Evolutionary conservation across 2,329 filamentous ascomycete species (phyloP).

Genomic region (Penicillium sp.): DNA sequence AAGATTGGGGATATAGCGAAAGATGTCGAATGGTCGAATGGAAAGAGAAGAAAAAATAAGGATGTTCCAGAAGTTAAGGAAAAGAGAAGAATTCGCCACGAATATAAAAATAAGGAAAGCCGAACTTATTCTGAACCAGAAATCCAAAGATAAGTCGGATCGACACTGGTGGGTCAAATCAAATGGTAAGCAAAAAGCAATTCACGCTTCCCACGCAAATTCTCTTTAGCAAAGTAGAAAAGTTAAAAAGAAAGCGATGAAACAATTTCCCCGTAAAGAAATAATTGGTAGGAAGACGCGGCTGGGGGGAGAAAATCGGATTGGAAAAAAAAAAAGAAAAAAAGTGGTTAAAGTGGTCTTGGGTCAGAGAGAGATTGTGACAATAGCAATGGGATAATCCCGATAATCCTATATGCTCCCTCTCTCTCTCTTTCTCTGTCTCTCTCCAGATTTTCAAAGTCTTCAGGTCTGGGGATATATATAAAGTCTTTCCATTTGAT

Average conservation of each 20-base stretch:
- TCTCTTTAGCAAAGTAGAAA: not conserved
- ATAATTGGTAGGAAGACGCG: slow-evolving; percentile 12
- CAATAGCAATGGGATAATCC: slow-evolving; percentile 28
- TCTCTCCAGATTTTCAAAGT: not conserved
- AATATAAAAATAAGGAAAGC: slow-evolving; percentile 26
- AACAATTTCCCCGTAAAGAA: not conserved
- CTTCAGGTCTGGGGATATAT: not conserved
- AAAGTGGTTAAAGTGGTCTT: not conserved
- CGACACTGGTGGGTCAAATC: slow-evolving; percentile 22
- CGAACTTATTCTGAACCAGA: slow-evolving; percentile 7
- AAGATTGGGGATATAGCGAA: not conserved
- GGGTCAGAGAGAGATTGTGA: slow-evolving; percentile 20
- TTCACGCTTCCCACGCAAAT: slow-evolving; percentile 2
- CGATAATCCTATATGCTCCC: not conserved
- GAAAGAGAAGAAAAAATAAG: not conserved
- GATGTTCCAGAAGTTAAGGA: not conserved
- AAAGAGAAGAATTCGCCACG: slow-evolving; percentile 24
- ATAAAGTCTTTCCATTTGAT: not conserved
- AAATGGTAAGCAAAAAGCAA: slow-evolving; percentile 8
- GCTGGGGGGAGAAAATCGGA: slow-evolving; percentile 10
- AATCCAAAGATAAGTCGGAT: slow-evolving; percentile 19
- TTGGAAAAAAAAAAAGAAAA: not conserved
- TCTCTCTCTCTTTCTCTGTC: not conserved
- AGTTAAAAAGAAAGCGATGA: not conserved
- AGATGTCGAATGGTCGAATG: not conserved